phyloP scores from a whole-genome alignment of 805 yeast species.

The Saccharomycopsis fermentans region DNA sequence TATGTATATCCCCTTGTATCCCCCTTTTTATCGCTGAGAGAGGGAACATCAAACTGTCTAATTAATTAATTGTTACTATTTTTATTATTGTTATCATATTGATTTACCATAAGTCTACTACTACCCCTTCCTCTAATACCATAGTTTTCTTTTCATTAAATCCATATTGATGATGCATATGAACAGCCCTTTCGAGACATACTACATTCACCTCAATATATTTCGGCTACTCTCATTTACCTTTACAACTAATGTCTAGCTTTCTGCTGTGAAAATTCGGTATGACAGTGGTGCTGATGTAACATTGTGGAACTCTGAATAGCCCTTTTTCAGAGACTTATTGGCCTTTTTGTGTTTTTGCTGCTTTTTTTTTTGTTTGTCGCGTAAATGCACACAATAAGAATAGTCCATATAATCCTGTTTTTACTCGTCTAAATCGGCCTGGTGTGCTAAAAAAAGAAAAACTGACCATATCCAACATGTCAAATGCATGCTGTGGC shows the following conservation, averaged over 20 bases:
- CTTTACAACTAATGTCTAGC: no score
- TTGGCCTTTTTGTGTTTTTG: no score
- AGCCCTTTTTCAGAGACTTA: no score
- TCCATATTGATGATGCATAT: background rate
- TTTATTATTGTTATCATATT: background rate
- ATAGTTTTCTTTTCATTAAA: background rate
- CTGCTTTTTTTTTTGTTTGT: background rate
- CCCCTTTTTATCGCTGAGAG: background rate
- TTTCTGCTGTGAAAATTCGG: no score
- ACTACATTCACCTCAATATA: no score
- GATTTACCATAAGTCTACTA: background rate
- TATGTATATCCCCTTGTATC: background rate
- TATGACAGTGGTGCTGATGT: no score
- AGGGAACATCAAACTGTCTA: background rate
- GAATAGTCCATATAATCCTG: background rate
- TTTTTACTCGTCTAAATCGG: background rate
- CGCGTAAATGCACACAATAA: background rate
- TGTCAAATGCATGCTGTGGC: background rate
- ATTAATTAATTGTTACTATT: background rate
- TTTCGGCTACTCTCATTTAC: no score
- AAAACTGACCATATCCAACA: background rate
- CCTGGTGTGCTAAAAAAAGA: background rate
- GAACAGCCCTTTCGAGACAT: no score
- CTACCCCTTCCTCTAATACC: background rate
- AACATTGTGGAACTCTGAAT: no score